Evolutionary conservation across 331 rosid genomes (phyloP), one percentile per base, ranked within the genome.

Genomic region (Acacia concinna): DNA sequence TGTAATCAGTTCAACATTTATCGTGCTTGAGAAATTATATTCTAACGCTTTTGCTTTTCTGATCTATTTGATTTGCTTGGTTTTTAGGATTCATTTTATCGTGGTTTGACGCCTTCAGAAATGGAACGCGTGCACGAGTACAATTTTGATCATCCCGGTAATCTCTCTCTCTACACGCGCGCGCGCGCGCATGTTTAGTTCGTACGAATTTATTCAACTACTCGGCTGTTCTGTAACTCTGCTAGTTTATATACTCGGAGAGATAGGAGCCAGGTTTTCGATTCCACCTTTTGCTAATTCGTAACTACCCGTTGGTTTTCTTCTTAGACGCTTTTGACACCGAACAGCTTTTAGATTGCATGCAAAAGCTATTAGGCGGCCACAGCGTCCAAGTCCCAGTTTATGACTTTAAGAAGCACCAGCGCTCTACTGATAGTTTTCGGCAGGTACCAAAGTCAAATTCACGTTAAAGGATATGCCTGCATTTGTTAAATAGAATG

Each of bases 91-190:
- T 92, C 98, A 0, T 95, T 95, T 87, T 95, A 95, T 79, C 97
- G 97, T 12, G 97, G 99, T 20, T 83, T 95, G 89, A 91, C 88
- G 3, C 88, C 98, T 44, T 93, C 90, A 70, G 99, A 95, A 62
- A 81, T 86, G 59, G 84, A 89, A 20, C 94, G 85, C 2, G 99
- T 89, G 64, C 85, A 87, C 51, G 99, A 95, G 87, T 95, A 95
- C 85, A 95, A 95, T 83, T 95, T 95, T 71, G 99, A 95, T 84
- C 99, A 95, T 80, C 98, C 99, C 25, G 99, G 99, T n/a, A n/a
- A n/a, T n/a, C n/a, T n/a, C n/a, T n/a, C n/a, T n/a, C n/a, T n/a
- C n/a, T n/a, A n/a, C n/a, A n/a, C n/a, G n/a, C n/a, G n/a, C n/a
- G n/a, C n/a, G n/a, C n/a, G n/a, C n/a, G n/a, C n/a, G n/a, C n/a